Base-by-base conservation (phyloP, 2,329 filamentous ascomycete genomes). In the Colletotrichum aenigma region DNA sequence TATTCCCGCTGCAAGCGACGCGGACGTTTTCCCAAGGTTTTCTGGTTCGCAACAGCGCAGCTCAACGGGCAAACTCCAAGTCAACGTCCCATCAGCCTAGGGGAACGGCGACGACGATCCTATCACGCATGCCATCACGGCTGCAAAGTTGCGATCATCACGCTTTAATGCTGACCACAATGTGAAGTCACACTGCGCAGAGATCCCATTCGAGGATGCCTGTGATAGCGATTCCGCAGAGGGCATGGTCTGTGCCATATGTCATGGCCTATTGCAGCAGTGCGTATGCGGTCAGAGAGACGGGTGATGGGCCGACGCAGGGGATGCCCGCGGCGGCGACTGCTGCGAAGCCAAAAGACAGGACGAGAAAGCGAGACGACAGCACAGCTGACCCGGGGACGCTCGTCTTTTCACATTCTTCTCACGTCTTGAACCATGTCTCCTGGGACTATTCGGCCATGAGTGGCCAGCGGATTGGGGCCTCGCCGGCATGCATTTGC, bases 151-250 rank as follows among this genome's bases (percentile, higher is more conserved):
- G 52, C 48, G 66, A 60, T 61, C 71, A 74, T 71, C 71, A 70
- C 66, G 66, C 60, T 66, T 55, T 75, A 74, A 76, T 75, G 74
- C 74, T 69, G 71, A 43, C 32, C 24, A 15, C 52, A 55, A 34
- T 73, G 66, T 70, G 61, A 76, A 76, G 55, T 76, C 76, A 76
- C 74, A 77, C 34, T 65, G 30, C 61, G 43, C 56, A 67, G 62
- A 74, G 60, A 61, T 67, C 60, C 74, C 74, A 76, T 76, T 75
- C 66, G 74, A 70, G 66, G 71, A 66, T 13, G 48, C 16, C 65
- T 55, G 74, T 75, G 60, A 75, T 62, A 58, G 12, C 52, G 65
- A 58, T 65, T 24, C 64, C 48, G 21, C 48, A 26, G 32, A 56
- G 55, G 21, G 34, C 18, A 66, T 26, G 61, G 52, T 60, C 30